Base-by-base conservation (phyloP, 805 yeast species). In the Wickerhamiella bombiphila region DNA sequence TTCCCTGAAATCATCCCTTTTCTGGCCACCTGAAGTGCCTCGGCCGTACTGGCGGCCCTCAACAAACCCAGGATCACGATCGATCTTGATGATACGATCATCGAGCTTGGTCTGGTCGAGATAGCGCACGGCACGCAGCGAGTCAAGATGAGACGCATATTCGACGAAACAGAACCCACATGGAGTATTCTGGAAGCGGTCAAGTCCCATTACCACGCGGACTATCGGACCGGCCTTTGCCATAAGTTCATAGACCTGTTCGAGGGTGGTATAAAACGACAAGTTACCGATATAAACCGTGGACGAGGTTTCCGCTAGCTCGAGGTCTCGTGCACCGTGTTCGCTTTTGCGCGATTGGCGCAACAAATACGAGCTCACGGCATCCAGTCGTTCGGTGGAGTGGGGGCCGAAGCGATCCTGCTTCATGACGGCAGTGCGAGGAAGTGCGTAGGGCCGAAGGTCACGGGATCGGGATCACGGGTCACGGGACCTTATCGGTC, bases 11-110 rank as follows among this genome's bases (percentile, higher is more conserved):
- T 82, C 94, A 52, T 79, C 86, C 36, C 78, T 63, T 1, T 77
- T 85, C 56, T 91, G 98, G 2, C 96, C 97, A 40, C 98, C 98
- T 43, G 72, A 75, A 13, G 70, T 68, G 33, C 97, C 97, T 51
- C 98, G 69, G 16, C 98, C 98, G 54, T 76, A 91, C 55, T 91
- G 97, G 47, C 98, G 68, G 1, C 98, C 98, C 49, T 88, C 96
- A 44, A 70, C 74, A 55, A 88, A 91, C 0, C 98, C 98, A 0
- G 96, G 95, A 54, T 91, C 98, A 49, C 93, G 65, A 60, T 91
- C 98, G 35, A 88, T 81, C 28, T 79, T 77, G 52, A 91, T 69
- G 28, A 68, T 63, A 43, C 81, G 74, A 36, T 86, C 93, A 52
- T 88, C 95, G 37, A 91, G 69, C 50, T 76, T 76, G 0, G 94